These are phyloP conservation scores for Mycena vulgaris DNA, from an alignment of 768 basidiomycete genomes.

Conservation along the genomic window DNA sequence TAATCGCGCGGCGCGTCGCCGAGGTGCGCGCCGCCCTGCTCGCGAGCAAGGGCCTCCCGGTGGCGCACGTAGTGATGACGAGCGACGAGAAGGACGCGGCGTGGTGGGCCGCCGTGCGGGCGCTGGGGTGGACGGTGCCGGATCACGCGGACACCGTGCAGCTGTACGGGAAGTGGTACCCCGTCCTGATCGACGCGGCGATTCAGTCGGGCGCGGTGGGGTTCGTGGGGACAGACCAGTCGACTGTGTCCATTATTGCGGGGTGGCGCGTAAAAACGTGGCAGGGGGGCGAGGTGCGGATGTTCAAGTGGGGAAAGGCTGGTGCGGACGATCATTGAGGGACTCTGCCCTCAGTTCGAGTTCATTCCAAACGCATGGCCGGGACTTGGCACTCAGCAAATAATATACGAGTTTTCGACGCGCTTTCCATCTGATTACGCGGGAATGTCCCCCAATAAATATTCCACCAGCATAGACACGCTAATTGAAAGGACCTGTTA, in stretches of 20 bases:
- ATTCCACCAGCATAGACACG: no score
- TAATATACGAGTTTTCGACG: no score
- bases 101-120: slow-evolving; percentile 50
- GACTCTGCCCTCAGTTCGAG: no score
- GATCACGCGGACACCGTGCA: slow-evolving; percentile 31
- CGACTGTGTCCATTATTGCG: slow-evolving; percentile 64
- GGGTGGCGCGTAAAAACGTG: slow-evolving; percentile 61
- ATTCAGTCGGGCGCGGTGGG: slow-evolving; percentile 63
- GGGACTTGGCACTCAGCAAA: no score
- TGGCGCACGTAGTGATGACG: slow-evolving; percentile 52
- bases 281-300: slow-evolving; percentile 55
- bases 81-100: slow-evolving; percentile 53
- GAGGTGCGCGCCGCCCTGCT: slow-evolving; percentile 47
- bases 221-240: slow-evolving; percentile 64
- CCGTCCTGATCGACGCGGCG: slow-evolving; percentile 62
- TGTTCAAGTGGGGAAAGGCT: slow-evolving; percentile 56
- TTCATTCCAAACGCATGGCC: no score
- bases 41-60: slow-evolving; percentile 38
- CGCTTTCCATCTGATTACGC: no score
- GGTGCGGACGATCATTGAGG: slow-evolving; percentile 50
- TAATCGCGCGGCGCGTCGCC: slow-evolving; percentile 45
- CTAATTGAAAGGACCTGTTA: no score
- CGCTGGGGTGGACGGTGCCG: slow-evolving; percentile 46
- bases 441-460: no score
- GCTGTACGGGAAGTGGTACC: slow-evolving; percentile 45